These are phyloP conservation scores for Scedosporium apiospermum DNA, from an alignment of 2,329 filamentous ascomycete species.

Conservation along the genomic window DNA sequence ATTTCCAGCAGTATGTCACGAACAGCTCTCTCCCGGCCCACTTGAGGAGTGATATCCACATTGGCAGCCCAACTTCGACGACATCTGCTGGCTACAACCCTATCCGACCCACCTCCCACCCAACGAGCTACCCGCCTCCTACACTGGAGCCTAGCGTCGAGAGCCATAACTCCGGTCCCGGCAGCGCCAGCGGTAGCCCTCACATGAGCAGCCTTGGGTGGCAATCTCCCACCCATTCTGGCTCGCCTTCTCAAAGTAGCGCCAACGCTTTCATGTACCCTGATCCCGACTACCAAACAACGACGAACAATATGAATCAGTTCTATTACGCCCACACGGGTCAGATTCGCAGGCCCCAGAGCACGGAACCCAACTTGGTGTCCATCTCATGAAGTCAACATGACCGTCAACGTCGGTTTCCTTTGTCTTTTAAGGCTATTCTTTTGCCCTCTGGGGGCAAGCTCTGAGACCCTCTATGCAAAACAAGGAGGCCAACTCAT, in stretches of 20 bases:
- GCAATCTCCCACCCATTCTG: slow-evolving; percentile 73
- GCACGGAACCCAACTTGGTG: slow-evolving; percentile 54
- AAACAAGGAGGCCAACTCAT: not conserved
- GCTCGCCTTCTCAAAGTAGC: slow-evolving; percentile 58
- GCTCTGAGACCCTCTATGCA: not conserved
- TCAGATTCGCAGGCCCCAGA: slow-evolving; percentile 61
- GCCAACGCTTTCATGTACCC: slow-evolving; percentile 63
- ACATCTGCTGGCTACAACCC: slow-evolving; percentile 49
- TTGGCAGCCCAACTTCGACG: slow-evolving; percentile 61
- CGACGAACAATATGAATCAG: slow-evolving; percentile 39
- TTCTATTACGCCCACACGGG: slow-evolving; percentile 58
- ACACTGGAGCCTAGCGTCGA: slow-evolving; percentile 81
- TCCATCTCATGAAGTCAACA: slow-evolving; percentile 25
- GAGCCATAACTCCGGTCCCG: slow-evolving; percentile 50
- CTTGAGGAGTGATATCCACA: slow-evolving; percentile 64
- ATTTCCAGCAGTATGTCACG: slow-evolving; percentile 47
- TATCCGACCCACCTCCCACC: slow-evolving; percentile 74
- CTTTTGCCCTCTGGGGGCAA: not conserved
- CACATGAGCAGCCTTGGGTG: slow-evolving; percentile 76
- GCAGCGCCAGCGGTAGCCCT: slow-evolving; percentile 73
- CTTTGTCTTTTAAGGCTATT: not conserved
- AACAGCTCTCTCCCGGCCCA: slow-evolving; percentile 75
- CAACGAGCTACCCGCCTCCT: slow-evolving; percentile 70
- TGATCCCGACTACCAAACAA: slow-evolving; percentile 60
- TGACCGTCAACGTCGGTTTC: not conserved